These are phyloP conservation scores for Sisymbrium irio DNA, from an alignment of 345 rosid genomes.

Conservation along the genomic window DNA sequence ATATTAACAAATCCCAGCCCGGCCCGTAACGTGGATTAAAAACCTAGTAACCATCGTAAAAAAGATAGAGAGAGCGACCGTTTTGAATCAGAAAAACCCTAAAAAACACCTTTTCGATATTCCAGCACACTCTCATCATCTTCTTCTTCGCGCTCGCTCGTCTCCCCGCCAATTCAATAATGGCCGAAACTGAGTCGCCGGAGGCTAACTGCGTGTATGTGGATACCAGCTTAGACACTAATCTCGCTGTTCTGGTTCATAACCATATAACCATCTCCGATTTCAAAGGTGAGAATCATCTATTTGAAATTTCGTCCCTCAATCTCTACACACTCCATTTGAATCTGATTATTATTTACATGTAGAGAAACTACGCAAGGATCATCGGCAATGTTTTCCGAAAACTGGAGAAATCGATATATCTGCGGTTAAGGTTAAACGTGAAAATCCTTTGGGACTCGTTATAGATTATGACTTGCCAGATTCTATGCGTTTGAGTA, in stretches of 20 bases:
- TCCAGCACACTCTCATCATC: background rate
- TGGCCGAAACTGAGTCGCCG: background rate
- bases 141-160: background rate
- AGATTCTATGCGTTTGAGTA: conserved; percentile 45
- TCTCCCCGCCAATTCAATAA: background rate
- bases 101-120: background rate
- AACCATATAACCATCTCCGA: conserved; percentile 53
- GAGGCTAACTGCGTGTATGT: conserved; percentile 40
- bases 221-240: conserved; percentile 61
- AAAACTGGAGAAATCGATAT: background rate
- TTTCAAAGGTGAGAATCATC: conserved; percentile 43
- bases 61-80: background rate
- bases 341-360: background rate
- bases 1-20: no score
- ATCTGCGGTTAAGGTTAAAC: conserved; percentile 23
- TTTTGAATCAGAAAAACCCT: background rate
- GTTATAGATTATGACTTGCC: conserved; percentile 39
- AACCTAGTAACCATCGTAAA: background rate
- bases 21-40: no score
- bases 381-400: background rate
- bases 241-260: conserved; percentile 46
- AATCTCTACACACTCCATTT: no score
- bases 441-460: conserved; percentile 33
- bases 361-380: background rate
- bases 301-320: background rate